A percentile compares a stretch with the other conserved stretches of the same genome.
Evolutionary conservation across 2,329 filamentous ascomycete genomes (phyloP).

Genomic region (Lithohypha guttulata): DNA sequence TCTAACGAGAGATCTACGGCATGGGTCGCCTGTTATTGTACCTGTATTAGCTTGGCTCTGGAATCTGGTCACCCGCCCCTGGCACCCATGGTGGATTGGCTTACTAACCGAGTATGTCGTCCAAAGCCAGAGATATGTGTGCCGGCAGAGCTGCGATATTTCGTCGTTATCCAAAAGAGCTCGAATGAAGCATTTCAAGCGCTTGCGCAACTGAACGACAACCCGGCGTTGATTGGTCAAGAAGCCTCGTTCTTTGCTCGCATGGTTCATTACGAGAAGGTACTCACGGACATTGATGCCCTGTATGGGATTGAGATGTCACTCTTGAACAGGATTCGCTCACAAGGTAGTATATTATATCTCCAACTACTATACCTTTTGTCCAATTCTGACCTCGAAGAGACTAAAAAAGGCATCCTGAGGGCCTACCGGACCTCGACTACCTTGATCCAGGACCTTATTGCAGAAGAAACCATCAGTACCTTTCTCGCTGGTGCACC

Average conservation of each 20-base stretch:
- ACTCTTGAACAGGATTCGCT: background rate
- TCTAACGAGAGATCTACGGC: background rate
- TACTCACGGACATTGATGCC: background rate
- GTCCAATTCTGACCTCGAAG: background rate
- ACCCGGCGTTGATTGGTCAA: background rate
- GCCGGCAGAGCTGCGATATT: slow-evolving; percentile 1
- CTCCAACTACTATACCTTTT: slow-evolving; percentile 1
- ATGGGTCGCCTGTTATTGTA: background rate
- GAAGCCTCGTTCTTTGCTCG: slow-evolving; percentile 1
- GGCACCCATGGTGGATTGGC: background rate
- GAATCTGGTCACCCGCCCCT: background rate
- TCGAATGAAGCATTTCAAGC: background rate
- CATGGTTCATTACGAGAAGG: slow-evolving; percentile 1
- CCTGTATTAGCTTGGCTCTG: background rate
- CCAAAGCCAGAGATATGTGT: background rate
- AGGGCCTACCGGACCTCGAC: background rate
- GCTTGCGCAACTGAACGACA: background rate
- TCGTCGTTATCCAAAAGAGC: slow-evolving; percentile 1
- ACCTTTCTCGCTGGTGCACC: background rate
- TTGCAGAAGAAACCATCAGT: background rate
- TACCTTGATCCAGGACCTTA: background rate
- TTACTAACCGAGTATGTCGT: background rate
- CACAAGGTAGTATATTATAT: background rate
- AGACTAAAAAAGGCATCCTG: background rate
- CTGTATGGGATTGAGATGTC: background rate